phyloP scores from a whole-genome alignment of 768 basidiomycete genomes.

The Mycena maculata region DNA sequence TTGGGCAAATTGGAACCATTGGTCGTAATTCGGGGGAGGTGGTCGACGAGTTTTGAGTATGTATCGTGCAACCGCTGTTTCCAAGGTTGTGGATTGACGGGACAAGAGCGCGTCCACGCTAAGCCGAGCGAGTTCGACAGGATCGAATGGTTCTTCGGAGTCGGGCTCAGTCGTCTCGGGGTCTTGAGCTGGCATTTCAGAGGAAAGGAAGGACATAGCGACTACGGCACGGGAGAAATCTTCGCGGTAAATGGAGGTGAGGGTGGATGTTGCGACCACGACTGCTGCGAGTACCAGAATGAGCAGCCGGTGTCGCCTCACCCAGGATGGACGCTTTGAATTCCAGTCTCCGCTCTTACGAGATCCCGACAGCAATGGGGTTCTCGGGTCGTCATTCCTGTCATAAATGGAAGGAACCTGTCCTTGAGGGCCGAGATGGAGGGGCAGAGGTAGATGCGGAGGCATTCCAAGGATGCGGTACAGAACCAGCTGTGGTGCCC shows the following conservation, averaged over 20 bases:
- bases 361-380: not conserved
- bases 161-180: not conserved
- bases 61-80: conserved; percentile 4
- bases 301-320: not conserved
- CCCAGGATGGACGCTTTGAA: not conserved
- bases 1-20: conserved; percentile 14
- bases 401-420: not conserved
- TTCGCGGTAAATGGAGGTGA: not conserved
- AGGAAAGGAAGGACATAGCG: not conserved
- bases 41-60: conserved; percentile 3
- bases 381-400: not conserved
- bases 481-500: not conserved
- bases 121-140: not conserved
- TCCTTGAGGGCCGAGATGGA: not conserved
- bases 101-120: not conserved
- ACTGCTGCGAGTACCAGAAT: not conserved
- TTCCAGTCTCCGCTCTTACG: not conserved
- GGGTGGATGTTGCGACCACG: not conserved
- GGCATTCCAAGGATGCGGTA: not conserved
- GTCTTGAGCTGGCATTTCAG: not conserved
- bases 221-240: not conserved
- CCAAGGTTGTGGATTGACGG: not conserved
- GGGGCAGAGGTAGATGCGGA: not conserved
- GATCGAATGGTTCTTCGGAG: not conserved
- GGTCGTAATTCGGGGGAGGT: conserved; percentile 9